Conservation (phyloP, 768 basidiomycete species). For the Tylopilus balloui region DNA sequence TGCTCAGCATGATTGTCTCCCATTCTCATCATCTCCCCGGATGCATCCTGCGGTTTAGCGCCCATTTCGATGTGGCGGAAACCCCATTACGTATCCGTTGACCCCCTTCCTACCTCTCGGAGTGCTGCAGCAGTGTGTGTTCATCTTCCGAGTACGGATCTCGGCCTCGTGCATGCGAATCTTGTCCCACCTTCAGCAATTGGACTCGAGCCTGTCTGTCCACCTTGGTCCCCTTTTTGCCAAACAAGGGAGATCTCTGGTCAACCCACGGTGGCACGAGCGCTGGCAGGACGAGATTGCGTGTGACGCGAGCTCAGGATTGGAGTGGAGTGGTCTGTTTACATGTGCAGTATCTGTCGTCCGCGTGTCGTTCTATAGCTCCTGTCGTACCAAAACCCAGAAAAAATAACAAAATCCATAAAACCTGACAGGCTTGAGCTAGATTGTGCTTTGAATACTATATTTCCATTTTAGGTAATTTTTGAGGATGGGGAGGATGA, state of each 20-base stretch:
- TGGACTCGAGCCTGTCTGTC: not conserved
- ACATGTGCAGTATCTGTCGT: not conserved
- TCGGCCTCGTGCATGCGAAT: conserved; percentile 10
- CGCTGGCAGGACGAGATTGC: not conserved
- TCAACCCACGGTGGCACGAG: not conserved
- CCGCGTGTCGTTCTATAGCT: not conserved
- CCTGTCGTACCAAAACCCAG: not conserved
- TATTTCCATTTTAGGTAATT: not conserved
- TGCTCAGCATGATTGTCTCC: not conserved
- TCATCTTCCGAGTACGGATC: conserved; percentile 10
- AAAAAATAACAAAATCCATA: not conserved
- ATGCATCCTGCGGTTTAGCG: not conserved
- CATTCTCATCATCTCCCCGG: conserved; percentile 4
- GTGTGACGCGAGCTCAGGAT: not conserved
- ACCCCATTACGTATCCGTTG: conserved; percentile 1
- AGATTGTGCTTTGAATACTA: no score
- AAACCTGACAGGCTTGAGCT: no score
- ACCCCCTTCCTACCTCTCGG: no score
- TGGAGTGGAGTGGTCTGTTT: not conserved
- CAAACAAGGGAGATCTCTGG: no score
- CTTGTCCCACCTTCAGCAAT: not conserved
- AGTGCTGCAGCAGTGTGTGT: conserved; percentile 6
- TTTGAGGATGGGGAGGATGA: not conserved
- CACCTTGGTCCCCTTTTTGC: not conserved
- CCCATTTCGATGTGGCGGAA: conserved; percentile 14